phyloP scores from a whole-genome alignment of 495 filamentous ascomycete genomes.

The Daldinia concentrica region DNA sequence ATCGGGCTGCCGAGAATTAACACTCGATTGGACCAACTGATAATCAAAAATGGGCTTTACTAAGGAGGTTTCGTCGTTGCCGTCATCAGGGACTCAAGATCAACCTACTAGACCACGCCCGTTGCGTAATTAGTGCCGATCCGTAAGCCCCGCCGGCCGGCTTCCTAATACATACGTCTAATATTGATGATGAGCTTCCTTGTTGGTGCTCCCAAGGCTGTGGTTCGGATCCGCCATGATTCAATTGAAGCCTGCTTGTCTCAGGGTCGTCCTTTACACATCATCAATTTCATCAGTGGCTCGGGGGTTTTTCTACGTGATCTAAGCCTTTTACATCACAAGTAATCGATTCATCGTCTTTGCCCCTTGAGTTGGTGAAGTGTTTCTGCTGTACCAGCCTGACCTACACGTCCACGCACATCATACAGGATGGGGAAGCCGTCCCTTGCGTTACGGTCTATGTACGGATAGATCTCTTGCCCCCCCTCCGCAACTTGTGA shows the following conservation, averaged over 20 bases:
- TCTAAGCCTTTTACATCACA: conserved; percentile 33
- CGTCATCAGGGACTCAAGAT: conserved; percentile 39
- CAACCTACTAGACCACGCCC: conserved; percentile 13
- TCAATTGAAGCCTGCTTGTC: conserved; percentile 31
- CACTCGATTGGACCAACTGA: conserved; percentile 8
- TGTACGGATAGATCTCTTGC: conserved; percentile 10
- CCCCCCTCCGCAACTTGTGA: conserved; percentile 12
- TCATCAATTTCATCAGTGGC: conserved; percentile 35
- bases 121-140: conserved; percentile 42
- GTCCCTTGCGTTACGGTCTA: conserved; percentile 3
- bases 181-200: conserved; percentile 17
- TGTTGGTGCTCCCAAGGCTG: conserved; percentile 27
- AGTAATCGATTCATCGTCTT: conserved; percentile 1
- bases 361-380: background rate
- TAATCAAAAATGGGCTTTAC: conserved; percentile 19
- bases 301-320: background rate
- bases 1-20: conserved; percentile 1
- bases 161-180: conserved; percentile 20
- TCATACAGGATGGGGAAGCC: conserved; percentile 8
- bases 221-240: conserved; percentile 19
- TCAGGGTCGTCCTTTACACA: conserved; percentile 25
- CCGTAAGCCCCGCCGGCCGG: conserved; percentile 20
- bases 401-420: conserved; percentile 13
- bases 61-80: conserved; percentile 22
- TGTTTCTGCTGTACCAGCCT: conserved; percentile 8